Percentiles rank a stretch among this genome's conserved stretches.
Conservation (phyloP, 768 basidiomycete genomes). For the Mycena haematopus region DNA sequence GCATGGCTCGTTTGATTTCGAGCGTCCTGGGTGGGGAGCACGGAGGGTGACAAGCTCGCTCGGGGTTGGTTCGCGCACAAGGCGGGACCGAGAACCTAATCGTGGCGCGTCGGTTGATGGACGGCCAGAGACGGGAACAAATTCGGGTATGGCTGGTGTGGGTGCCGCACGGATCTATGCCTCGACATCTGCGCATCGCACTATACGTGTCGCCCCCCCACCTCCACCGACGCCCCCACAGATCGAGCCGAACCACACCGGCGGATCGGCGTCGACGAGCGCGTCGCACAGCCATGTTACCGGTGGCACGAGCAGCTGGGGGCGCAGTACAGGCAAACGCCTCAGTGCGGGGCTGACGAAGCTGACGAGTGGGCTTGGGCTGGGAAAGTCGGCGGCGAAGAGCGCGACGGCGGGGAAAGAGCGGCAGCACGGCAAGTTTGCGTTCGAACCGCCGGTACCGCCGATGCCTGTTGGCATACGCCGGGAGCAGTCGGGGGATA, state of each 20-base stretch:
- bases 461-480: conserved; percentile 42
- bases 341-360: conserved; percentile 66
- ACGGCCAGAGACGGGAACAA: conserved; percentile 8
- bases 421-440: conserved; percentile 63
- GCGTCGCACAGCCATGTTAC: conserved; percentile 35
- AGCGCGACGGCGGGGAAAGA: conserved; percentile 39
- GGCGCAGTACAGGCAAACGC: conserved; percentile 43
- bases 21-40: conserved; percentile 62
- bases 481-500: conserved; percentile 24
- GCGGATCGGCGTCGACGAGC: conserved; percentile 50
- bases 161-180: conserved; percentile 28
- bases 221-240: conserved; percentile 30
- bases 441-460: conserved; percentile 73
- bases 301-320: conserved; percentile 33
- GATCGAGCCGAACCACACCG: conserved; percentile 45
- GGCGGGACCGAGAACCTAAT: conserved; percentile 30
- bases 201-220: conserved; percentile 30
- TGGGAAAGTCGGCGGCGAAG: conserved; percentile 38
- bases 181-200: conserved; percentile 26
- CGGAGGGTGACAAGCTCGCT: conserved; percentile 45
- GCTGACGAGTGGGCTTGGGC: conserved; percentile 45
- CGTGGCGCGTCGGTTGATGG: conserved; percentile 25
- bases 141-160: conserved; percentile 26
- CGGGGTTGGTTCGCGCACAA: conserved; percentile 41
- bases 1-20: conserved; percentile 81